A percentile compares a stretch with the other conserved stretches of the same genome.
These are phyloP conservation scores for Meira miltonrushii DNA, from an alignment of 1,284 basidiomycete genomes.

Conservation along the genomic window DNA sequence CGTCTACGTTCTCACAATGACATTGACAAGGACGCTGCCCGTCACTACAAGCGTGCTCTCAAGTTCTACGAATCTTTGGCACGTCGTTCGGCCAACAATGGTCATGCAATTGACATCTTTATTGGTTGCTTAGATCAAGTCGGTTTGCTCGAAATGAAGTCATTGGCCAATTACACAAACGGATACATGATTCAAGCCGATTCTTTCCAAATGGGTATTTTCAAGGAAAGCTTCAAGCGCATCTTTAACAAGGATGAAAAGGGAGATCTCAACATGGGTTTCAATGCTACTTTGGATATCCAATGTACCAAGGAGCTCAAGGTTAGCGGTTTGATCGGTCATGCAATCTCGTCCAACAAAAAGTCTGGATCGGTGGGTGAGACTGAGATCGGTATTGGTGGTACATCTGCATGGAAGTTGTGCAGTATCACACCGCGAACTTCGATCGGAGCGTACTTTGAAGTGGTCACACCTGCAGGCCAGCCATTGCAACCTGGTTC, in stretches of 20 bases:
- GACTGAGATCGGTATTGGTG: slow-evolving; percentile 97
- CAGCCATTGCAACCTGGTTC: slow-evolving; percentile 86
- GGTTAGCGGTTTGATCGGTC: slow-evolving; percentile 95
- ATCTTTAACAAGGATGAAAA: slow-evolving; percentile 91
- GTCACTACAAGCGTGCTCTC: slow-evolving; percentile 92
- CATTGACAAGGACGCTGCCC: slow-evolving; percentile 93
- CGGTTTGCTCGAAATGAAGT: slow-evolving; percentile 95
- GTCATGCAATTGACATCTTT: slow-evolving; percentile 90
- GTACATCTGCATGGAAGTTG: slow-evolving; percentile 98
- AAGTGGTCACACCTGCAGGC: slow-evolving; percentile 97
- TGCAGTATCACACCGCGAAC: slow-evolving; percentile 84
- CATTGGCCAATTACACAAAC: slow-evolving; percentile 88
- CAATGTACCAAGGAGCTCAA: slow-evolving; percentile 99
- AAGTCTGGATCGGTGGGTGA: slow-evolving; percentile 96
- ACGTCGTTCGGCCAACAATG: slow-evolving; percentile 88
- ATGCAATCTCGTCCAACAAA: slow-evolving; percentile 64
- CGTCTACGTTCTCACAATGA: slow-evolving; percentile 98
- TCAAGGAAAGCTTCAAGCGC: slow-evolving; percentile 95
- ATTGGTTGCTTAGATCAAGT: slow-evolving; percentile 98
- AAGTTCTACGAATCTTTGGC: slow-evolving; percentile 97
- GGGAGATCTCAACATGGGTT: slow-evolving; percentile 91
- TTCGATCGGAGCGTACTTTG: slow-evolving; percentile 90
- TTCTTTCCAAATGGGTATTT: slow-evolving; percentile 96
- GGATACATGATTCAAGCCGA: slow-evolving; percentile 94
- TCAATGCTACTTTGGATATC: slow-evolving; percentile 98